These are phyloP conservation scores for Fusarium concolor DNA, from an alignment of 2,329 filamentous ascomycete species.

Conservation along the genomic window DNA sequence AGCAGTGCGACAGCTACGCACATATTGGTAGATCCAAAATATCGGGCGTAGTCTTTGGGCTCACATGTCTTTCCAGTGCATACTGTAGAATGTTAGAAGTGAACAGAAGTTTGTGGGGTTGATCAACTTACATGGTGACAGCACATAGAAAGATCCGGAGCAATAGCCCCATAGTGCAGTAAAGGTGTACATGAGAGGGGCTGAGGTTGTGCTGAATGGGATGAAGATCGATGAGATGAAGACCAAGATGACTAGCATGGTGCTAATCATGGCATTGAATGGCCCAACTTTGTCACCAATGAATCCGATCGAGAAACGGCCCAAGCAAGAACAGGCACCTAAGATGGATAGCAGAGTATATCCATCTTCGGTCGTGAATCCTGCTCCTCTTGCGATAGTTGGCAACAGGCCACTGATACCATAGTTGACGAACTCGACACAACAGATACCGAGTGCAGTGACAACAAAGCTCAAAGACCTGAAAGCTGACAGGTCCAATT, in stretches of 20 bases:
- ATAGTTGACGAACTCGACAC: slow-evolving; percentile 62
- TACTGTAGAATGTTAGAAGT: slow-evolving; percentile 39
- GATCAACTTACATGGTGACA: slow-evolving; percentile 45
- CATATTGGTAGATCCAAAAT: slow-evolving; percentile 58
- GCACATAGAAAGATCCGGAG: slow-evolving; percentile 58
- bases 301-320: slow-evolving; percentile 56
- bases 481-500: slow-evolving; percentile 54
- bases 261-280: slow-evolving; percentile 52
- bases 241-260: slow-evolving; percentile 49
- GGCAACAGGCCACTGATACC: slow-evolving; percentile 58
- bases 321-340: slow-evolving; percentile 56
- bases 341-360: slow-evolving; percentile 58
- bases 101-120: accelerated
- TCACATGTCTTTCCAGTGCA: slow-evolving; percentile 59
- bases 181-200: slow-evolving; percentile 56
- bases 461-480: slow-evolving; percentile 53
- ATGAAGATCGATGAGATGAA: slow-evolving; percentile 57
- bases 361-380: slow-evolving; percentile 51
- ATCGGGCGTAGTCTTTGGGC: slow-evolving; percentile 58
- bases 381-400: slow-evolving; percentile 53
- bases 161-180: slow-evolving; percentile 60
- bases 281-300: slow-evolving; percentile 56
- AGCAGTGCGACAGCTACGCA: slow-evolving; percentile 58
- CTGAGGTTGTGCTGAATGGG: slow-evolving; percentile 54
- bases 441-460: slow-evolving; percentile 54